A percentile compares a stretch with the other conserved stretches of the same genome.
Evolutionary conservation across 805 yeast genomes (phyloP).

Genomic region (Wickerhamiella dianesei): DNA sequence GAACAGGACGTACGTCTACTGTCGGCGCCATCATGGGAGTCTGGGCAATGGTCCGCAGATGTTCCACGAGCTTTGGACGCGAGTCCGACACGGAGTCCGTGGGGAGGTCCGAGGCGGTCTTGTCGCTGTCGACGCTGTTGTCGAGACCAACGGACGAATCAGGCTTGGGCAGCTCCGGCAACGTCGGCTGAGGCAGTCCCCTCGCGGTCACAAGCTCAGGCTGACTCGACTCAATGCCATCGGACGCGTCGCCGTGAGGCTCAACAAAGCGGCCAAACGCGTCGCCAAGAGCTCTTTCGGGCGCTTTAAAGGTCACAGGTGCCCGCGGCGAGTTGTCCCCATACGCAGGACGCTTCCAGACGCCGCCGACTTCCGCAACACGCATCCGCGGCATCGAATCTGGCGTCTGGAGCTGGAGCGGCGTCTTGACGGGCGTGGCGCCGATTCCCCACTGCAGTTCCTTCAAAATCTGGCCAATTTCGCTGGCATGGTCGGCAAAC

Average conservation of each 20-base stretch:
- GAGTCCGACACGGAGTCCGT: not conserved
- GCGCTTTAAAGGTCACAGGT: too few species aligned
- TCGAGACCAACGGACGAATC: too few species aligned
- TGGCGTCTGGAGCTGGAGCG: not conserved
- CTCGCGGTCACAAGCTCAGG: too few species aligned
- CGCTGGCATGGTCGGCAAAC: not conserved
- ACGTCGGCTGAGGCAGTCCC: too few species aligned
- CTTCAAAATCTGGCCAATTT: not conserved
- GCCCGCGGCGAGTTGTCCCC: not conserved
- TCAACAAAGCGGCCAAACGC: not conserved
- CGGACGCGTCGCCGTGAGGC: not conserved
- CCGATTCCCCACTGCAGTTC: not conserved
- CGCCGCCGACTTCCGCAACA: not conserved
- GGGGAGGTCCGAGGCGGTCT: too few species aligned
- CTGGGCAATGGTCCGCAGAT: not conserved
- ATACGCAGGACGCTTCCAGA: not conserved
- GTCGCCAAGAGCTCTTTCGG: too few species aligned
- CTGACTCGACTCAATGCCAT: not conserved
- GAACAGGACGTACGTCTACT: not conserved
- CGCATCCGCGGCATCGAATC: not conserved
- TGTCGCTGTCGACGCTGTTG: too few species aligned
- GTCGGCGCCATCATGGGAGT: not conserved
- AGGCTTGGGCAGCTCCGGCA: too few species aligned
- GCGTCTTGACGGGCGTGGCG: not conserved
- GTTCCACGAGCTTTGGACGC: not conserved